Evolutionary conservation across 2,329 filamentous ascomycete genomes (phyloP).

Genomic region (Cladorrhinum sp.): DNA sequence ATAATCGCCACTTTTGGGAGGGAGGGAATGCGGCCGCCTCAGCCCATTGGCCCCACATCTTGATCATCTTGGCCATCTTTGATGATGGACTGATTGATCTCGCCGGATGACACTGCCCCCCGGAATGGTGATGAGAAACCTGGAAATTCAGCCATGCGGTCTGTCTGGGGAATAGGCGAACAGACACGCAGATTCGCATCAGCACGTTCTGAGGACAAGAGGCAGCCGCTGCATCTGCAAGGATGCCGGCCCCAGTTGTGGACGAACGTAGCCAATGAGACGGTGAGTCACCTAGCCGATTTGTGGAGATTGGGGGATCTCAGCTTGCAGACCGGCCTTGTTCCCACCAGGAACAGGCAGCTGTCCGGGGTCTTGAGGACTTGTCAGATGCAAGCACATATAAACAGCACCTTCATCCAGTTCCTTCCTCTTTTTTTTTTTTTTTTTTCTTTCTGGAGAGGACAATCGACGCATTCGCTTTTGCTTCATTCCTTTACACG

Average conservation of each 20-base stretch:
- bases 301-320: conserved; percentile 18
- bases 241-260: not conserved
- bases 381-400: not conserved
- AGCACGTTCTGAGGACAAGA: conserved; percentile 8
- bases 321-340: not conserved
- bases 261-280: conserved; percentile 9
- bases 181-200: conserved; percentile 1
- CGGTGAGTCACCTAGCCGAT: conserved; percentile 21
- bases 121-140: not conserved
- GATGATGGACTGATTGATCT: no score
- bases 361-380: not conserved
- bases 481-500: no score
- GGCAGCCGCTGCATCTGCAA: conserved; percentile 18
- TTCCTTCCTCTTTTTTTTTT: not conserved
- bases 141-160: no score
- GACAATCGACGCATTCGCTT: no score
- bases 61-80: not conserved
- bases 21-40: not conserved
- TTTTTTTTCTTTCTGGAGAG: not conserved
- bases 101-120: conserved; percentile 1
- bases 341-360: conserved; percentile 1
- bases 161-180: conserved; percentile 3
- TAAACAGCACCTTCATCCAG: not conserved
- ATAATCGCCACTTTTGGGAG: not conserved
- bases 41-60: conserved; percentile 2